phyloP scores from a whole-genome alignment of 805 yeast genomes.

The Yamadazyma akitaensis region DNA sequence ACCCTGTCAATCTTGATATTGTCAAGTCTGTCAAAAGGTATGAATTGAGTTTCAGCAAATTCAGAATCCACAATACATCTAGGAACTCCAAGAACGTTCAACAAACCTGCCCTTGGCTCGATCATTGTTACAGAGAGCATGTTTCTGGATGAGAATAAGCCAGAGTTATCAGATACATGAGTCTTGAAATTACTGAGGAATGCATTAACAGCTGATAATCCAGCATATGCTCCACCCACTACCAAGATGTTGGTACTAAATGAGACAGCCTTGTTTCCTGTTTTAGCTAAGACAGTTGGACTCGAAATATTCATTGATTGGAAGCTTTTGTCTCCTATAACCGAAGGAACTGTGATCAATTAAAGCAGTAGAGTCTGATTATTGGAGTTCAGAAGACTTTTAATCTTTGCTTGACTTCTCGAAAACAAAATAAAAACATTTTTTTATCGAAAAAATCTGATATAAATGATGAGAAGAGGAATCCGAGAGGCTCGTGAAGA shows the following conservation, averaged over 20 bases:
- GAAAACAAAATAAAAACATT: too few species aligned
- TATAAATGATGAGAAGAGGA: background rate
- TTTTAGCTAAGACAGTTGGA: constrained; percentile 4
- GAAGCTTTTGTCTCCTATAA: too few species aligned
- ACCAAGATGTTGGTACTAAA: constrained; percentile 35
- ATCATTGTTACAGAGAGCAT: constrained; percentile 30
- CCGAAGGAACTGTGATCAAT: too few species aligned
- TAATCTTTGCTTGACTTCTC: too few species aligned
- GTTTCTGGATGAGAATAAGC: constrained; percentile 1
- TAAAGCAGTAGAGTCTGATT: too few species aligned
- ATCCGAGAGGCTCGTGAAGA: too few species aligned
- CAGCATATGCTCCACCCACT: constrained; percentile 44
- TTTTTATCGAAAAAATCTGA: constrained; percentile 1
- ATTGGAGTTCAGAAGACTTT: too few species aligned
- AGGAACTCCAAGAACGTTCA: constrained; percentile 40
- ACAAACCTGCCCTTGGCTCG: constrained; percentile 39
- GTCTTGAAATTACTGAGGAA: constrained; percentile 24
- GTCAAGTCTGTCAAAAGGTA: constrained; percentile 29
- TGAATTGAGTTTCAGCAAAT: constrained; percentile 37
- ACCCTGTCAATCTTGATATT: constrained; percentile 27
- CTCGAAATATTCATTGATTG: background rate
- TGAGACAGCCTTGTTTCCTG: constrained; percentile 9
- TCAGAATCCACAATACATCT: constrained; percentile 35
- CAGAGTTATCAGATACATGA: constrained; percentile 1
- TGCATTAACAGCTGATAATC: constrained; percentile 32